phyloP scores from a whole-genome alignment of 352 stramenopile genomes.

The Elongisporangium undulatum region DNA sequence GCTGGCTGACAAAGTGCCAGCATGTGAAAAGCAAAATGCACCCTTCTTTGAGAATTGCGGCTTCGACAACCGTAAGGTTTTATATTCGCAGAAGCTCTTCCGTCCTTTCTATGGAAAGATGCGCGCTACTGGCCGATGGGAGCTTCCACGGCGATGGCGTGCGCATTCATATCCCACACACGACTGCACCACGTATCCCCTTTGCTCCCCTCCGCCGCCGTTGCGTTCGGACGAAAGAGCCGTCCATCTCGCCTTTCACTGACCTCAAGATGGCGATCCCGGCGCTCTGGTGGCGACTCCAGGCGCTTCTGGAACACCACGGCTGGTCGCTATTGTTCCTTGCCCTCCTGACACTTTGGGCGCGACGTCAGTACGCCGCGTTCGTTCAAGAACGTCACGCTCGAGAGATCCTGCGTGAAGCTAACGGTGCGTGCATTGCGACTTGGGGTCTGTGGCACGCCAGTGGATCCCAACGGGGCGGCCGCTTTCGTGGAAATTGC shows the following conservation, averaged over 20 bases:
- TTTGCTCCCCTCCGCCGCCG: not conserved
- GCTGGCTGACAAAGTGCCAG: not conserved
- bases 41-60: not conserved
- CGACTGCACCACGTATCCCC: conserved; percentile 2
- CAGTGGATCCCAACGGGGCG: not conserved
- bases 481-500: not conserved
- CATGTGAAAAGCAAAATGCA: not conserved
- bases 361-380: conserved; percentile 18
- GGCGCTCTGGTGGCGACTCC: conserved; percentile 18
- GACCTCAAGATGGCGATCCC: not conserved
- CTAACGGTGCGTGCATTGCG: conserved; percentile 40
- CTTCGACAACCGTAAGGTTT: not conserved
- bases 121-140: conserved; percentile 3
- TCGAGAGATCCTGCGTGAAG: conserved; percentile 25
- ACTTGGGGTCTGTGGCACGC: not conserved
- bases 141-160: conserved; percentile 7
- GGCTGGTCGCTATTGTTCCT: conserved; percentile 47
- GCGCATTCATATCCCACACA: conserved; percentile 1
- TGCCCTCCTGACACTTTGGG: conserved; percentile 20
- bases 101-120: conserved; percentile 3
- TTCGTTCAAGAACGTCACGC: conserved; percentile 24
- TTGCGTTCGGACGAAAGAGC: conserved; percentile 1
- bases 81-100: not conserved
- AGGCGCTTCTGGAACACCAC: conserved; percentile 34
- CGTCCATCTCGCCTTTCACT: not conserved